Evolutionary conservation across 352 stramenopile species (phyloP).

Genomic region (Pythium vanterpoolii): DNA sequence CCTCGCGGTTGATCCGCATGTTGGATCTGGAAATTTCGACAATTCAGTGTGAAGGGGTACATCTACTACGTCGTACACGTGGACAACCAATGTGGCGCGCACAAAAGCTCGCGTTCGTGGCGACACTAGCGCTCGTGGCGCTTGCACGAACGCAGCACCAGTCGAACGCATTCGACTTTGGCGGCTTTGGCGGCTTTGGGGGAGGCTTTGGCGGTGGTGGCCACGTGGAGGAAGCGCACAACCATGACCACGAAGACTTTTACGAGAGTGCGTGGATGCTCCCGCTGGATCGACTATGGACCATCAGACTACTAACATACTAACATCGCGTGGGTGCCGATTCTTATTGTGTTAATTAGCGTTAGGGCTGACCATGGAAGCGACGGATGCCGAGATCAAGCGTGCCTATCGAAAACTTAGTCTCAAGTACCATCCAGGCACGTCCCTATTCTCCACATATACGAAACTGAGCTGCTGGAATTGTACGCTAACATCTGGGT

Average conservation of each 20-base stretch:
- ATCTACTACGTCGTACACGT: constrained; percentile 13
- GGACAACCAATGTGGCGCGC: constrained; percentile 17
- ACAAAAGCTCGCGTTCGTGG: constrained; percentile 22
- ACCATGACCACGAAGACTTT: constrained; percentile 67
- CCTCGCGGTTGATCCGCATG: background rate
- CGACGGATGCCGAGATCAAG: constrained; percentile 90
- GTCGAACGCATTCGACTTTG: constrained; percentile 36
- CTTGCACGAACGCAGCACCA: constrained; percentile 13
- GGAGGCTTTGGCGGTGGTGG: constrained; percentile 29
- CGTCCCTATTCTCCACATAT: constrained; percentile 26
- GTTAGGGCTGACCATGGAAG: constrained; percentile 78
- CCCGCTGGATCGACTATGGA: background rate
- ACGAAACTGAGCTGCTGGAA: no score
- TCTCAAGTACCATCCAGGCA: constrained; percentile 95
- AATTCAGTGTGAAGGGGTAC: background rate
- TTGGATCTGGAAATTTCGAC: constrained; percentile 10
- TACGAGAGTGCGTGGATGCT: constrained; percentile 45
- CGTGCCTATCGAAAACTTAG: constrained; percentile 94
- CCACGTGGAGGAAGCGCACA: constrained; percentile 47
- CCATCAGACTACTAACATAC: background rate
- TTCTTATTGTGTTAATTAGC: constrained; percentile 26
- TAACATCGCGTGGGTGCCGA: background rate
- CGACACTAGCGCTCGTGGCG: constrained; percentile 31
- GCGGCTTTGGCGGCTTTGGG: constrained; percentile 44
- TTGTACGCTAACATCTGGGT: background rate